These are phyloP conservation scores for Calonectria ilicicola DNA, from an alignment of 2,329 filamentous ascomycete genomes.

Conservation along the genomic window DNA sequence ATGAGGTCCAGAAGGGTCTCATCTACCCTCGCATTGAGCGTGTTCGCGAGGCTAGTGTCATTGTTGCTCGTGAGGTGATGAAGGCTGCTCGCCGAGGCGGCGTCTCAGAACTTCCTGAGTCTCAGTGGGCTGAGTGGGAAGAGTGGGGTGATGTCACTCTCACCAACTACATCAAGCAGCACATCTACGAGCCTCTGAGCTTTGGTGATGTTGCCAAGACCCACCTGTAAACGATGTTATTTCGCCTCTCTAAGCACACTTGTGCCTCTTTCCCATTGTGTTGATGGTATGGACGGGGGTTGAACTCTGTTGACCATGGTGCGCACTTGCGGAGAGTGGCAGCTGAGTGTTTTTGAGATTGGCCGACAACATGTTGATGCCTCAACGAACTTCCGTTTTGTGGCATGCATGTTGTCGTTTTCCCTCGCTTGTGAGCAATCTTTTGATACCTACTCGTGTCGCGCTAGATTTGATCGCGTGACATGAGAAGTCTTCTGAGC, in stretches of 20 bases:
- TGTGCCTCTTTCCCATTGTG: slow-evolving; percentile 19
- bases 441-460: slow-evolving; percentile 33
- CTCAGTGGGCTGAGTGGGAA: slow-evolving; percentile 79
- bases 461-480: slow-evolving; percentile 32
- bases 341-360: slow-evolving; percentile 31
- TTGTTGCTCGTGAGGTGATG: slow-evolving; percentile 93
- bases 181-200: slow-evolving; percentile 69
- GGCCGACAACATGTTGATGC: not conserved
- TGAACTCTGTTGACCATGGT: slow-evolving; percentile 16
- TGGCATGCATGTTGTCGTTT: not conserved
- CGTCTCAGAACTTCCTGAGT: slow-evolving; percentile 76
- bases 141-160: slow-evolving; percentile 76
- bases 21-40: slow-evolving; percentile 93
- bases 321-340: slow-evolving; percentile 34
- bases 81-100: slow-evolving; percentile 87
- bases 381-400: slow-evolving; percentile 25
- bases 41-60: slow-evolving; percentile 88
- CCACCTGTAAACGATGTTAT: slow-evolving; percentile 42
- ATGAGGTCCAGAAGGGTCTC: slow-evolving; percentile 85
- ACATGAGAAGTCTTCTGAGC: slow-evolving; percentile 36
- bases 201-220: slow-evolving; percentile 50
- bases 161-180: slow-evolving; percentile 69
- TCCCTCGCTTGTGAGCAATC: slow-evolving; percentile 24
- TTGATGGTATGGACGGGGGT: slow-evolving; percentile 8
- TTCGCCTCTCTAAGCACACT: slow-evolving; percentile 26